phyloP scores from a whole-genome alignment of 75 land plant species.

The Ceratopteris richardii region DNA sequence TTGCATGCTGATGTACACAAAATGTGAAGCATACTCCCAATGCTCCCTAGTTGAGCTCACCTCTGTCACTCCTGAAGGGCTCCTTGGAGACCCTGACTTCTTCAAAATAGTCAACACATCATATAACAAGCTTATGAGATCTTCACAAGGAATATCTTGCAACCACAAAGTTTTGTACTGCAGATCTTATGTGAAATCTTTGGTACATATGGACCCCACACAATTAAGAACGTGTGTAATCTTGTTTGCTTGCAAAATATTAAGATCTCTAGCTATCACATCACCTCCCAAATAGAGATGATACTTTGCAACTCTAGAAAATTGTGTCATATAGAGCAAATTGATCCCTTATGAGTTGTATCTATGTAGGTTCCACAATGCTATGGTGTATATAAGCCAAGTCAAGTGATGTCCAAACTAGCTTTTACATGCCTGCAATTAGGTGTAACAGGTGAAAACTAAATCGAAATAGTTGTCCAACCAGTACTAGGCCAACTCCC shows the following conservation, averaged over 20 bases:
- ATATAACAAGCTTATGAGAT: constrained; percentile 81
- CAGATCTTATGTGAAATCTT: constrained; percentile 73
- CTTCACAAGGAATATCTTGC: constrained; percentile 80
- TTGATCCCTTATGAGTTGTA: constrained; percentile 49
- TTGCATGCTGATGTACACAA: no score
- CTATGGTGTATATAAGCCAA: constrained; percentile 23
- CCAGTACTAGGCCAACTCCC: constrained; percentile 17
- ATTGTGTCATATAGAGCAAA: constrained; percentile 78
- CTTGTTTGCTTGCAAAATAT: constrained; percentile 45
- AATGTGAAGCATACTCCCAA: no score
- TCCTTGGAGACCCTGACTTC: constrained; percentile 86
- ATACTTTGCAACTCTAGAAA: constrained; percentile 62
- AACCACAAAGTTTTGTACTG: constrained; percentile 87
- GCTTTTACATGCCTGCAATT: constrained; percentile 25
- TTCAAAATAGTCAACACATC: constrained; percentile 95
- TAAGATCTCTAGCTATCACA: constrained; percentile 66
- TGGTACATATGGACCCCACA: constrained; percentile 85
- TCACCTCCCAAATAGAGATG: constrained; percentile 82
- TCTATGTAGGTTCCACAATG: constrained; percentile 25
- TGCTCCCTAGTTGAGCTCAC: no score
- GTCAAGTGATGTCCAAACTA: constrained; percentile 29
- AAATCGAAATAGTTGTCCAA: constrained; percentile 6
- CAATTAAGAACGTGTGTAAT: constrained; percentile 93
- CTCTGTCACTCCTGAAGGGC: constrained; percentile 88
- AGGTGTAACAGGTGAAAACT: constrained; percentile 37